These are phyloP conservation scores for Hyaloperonospora arabidopsidis DNA, from an alignment of 352 stramenopile genomes.

Conservation along the genomic window DNA sequence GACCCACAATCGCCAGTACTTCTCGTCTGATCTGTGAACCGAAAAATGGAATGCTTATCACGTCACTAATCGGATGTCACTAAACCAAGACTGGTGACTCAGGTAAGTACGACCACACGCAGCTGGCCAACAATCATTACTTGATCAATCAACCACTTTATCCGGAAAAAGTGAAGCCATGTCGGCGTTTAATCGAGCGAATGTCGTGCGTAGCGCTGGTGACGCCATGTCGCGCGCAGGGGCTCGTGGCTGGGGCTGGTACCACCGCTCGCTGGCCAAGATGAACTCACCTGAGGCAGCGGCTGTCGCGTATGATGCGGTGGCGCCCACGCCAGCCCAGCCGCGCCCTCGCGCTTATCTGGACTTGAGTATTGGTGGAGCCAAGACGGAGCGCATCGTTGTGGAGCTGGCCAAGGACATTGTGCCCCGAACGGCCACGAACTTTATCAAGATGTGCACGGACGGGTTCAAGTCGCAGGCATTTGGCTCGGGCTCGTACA, in stretches of 20 bases:
- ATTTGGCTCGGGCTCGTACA: constrained; percentile 69
- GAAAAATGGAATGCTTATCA: not conserved
- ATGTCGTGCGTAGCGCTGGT: constrained; percentile 48
- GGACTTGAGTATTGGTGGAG: constrained; percentile 76
- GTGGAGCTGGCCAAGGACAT: constrained; percentile 81
- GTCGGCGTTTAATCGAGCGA: constrained; percentile 51
- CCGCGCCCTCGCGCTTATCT: constrained; percentile 66
- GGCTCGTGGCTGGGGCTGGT: constrained; percentile 75
- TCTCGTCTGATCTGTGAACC: not conserved
- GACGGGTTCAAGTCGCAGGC: constrained; percentile 52
- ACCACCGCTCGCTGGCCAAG: constrained; percentile 74
- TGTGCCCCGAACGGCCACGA: constrained; percentile 61
- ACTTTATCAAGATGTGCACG: constrained; percentile 72
- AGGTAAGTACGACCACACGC: constrained; percentile 19
- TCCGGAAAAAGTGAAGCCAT: constrained; percentile 16
- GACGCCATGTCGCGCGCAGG: constrained; percentile 51
- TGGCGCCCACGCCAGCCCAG: constrained; percentile 42
- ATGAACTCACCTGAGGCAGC: constrained; percentile 68
- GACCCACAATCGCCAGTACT: too few relatives aligned
- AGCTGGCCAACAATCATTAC: constrained; percentile 24
- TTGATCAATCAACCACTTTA: too few relatives aligned
- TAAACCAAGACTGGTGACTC: constrained; percentile 1
- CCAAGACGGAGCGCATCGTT: constrained; percentile 65
- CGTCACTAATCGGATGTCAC: constrained; percentile 5
- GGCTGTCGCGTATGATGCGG: constrained; percentile 53